A percentile compares a stretch with the other conserved stretches of the same genome.
Evolutionary conservation across 2,329 filamentous ascomycete genomes (phyloP).

Genomic region (Xylaria digitata): DNA sequence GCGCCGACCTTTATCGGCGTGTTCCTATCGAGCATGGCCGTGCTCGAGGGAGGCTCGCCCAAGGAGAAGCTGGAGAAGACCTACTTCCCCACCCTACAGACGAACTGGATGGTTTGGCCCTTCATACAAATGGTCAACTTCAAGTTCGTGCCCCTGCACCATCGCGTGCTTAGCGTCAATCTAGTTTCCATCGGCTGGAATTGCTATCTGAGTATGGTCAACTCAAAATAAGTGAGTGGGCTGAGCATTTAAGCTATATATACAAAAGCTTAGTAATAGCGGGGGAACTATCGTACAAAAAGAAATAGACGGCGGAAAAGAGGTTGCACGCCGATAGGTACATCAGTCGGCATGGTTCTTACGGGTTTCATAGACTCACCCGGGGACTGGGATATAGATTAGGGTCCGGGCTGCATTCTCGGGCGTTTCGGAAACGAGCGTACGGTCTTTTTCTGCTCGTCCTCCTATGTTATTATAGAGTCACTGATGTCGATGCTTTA

Average conservation of each 20-base stretch:
- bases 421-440: conserved; percentile 36
- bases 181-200: conserved; percentile 77
- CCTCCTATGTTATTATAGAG: conserved; percentile 20
- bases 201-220: conserved; percentile 71
- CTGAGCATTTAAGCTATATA: not conserved
- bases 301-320: conserved; percentile 17
- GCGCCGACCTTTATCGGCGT: conserved; percentile 83
- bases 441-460: conserved; percentile 21
- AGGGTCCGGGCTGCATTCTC: conserved; percentile 29
- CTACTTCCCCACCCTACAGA: conserved; percentile 77
- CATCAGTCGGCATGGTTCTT: conserved; percentile 13
- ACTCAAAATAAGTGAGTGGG: conserved; percentile 47
- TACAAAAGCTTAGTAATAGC: conserved; percentile 13
- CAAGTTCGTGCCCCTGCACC: conserved; percentile 83
- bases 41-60: conserved; percentile 74
- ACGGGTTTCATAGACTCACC: conserved; percentile 17
- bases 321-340: not conserved
- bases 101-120: conserved; percentile 92
- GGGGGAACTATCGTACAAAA: not conserved
- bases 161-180: conserved; percentile 88
- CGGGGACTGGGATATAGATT: conserved; percentile 18
- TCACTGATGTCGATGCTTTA: conserved; percentile 16
- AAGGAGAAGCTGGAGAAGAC: conserved; percentile 76
- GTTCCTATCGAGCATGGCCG: conserved; percentile 87
- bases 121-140: conserved; percentile 88